Conservation (phyloP, 148 eudicot species). For the Selenicereus undatus region DNA sequence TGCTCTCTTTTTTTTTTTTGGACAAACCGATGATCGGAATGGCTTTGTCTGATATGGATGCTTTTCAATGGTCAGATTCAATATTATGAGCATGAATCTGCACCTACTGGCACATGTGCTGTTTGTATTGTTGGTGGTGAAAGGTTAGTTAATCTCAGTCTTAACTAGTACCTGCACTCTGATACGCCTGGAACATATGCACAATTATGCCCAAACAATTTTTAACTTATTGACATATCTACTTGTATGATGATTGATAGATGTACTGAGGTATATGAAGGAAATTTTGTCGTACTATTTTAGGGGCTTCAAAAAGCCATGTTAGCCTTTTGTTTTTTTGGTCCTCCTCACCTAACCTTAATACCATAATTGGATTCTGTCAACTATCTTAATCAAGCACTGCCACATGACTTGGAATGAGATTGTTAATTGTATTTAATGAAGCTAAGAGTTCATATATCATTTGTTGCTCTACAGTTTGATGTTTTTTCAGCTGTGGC, state of each 20-base stretch:
- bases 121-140: constrained; percentile 91
- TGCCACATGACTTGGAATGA: neutral
- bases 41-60: neutral
- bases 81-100: constrained; percentile 79
- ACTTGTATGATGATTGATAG: neutral
- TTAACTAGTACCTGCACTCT: neutral
- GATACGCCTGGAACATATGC: neutral
- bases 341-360: neutral
- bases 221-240: neutral
- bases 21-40: neutral
- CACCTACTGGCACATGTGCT: constrained; percentile 92
- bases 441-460: neutral
- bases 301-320: neutral
- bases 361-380: neutral
- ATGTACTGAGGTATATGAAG: neutral
- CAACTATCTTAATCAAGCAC: neutral
- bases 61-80: constrained; percentile 50
- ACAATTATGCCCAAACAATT: neutral
- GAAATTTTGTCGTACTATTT: neutral
- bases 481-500: no score
- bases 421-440: neutral
- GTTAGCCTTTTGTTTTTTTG: neutral
- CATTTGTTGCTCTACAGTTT: neutral
- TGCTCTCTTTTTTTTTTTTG: neutral
- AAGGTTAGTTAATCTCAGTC: constrained; percentile 50